Conservation (phyloP, 805 yeast genomes). For the Nakazawaea sp. region DNA sequence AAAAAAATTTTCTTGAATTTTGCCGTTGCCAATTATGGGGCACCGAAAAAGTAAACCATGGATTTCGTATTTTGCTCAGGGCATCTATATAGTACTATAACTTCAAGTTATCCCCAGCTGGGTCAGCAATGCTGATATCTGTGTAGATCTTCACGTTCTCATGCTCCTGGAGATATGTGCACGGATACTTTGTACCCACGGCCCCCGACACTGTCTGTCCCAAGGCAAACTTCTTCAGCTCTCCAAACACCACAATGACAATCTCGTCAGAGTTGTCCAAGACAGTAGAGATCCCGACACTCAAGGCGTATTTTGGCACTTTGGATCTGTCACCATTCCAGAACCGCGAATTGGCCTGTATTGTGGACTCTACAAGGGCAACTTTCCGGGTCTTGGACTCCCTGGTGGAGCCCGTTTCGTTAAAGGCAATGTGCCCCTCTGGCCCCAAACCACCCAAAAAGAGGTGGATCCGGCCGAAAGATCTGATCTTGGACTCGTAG, state of each 20-base stretch:
- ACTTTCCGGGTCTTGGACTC: constrained; percentile 40
- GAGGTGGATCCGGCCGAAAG: constrained; percentile 42
- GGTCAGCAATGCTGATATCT: too few relatives aligned
- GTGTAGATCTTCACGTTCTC: constrained; percentile 35
- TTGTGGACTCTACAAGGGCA: constrained; percentile 39
- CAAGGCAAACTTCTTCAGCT: constrained; percentile 37
- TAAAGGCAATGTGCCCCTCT: constrained; percentile 56
- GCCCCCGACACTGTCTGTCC: constrained; percentile 35
- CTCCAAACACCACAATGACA: constrained; percentile 45
- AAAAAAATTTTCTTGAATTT: constrained; percentile 1
- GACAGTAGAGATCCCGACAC: constrained; percentile 53
- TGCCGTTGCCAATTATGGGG: too few relatives aligned
- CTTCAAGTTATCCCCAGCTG: too few relatives aligned
- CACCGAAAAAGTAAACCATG: too few relatives aligned
- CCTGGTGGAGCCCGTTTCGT: constrained; percentile 47
- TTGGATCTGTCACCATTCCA: constrained; percentile 36
- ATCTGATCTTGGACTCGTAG: constrained; percentile 42
- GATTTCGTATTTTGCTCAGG: too few relatives aligned
- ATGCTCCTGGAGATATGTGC: constrained; percentile 43
- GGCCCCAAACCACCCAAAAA: constrained; percentile 57
- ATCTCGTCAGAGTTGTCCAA: constrained; percentile 49
- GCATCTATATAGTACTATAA: too few relatives aligned
- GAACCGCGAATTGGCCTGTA: constrained; percentile 47
- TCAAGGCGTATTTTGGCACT: constrained; percentile 45
- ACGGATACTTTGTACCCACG: constrained; percentile 37